Evolutionary conservation across 2,329 filamentous ascomycete species (phyloP).

Genomic region (Apiospora koreana): DNA sequence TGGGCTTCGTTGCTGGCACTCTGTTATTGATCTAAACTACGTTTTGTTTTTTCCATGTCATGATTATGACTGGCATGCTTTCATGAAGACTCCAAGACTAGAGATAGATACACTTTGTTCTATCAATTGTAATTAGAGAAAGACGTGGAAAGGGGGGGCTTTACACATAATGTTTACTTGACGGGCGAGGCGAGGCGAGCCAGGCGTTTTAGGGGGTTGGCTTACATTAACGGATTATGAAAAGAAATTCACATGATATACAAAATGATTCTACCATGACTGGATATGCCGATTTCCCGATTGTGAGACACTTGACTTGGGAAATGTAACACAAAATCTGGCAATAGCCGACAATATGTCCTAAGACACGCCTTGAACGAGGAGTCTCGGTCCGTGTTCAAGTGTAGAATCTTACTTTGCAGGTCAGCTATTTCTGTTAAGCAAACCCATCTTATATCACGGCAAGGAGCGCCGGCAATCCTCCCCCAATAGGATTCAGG

Average conservation of each 20-base stretch:
- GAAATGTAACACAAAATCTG: too few species aligned
- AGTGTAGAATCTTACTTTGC: too few species aligned
- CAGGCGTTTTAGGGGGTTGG: background rate
- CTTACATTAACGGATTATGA: background rate
- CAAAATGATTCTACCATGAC: too few species aligned
- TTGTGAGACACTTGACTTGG: too few species aligned
- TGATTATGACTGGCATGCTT: background rate
- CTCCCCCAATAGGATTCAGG: too few species aligned
- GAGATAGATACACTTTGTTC: background rate
- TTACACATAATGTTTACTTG: constrained; percentile 2
- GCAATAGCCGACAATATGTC: too few species aligned
- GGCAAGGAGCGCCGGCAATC: too few species aligned
- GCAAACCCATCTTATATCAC: too few species aligned
- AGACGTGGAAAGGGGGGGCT: background rate
- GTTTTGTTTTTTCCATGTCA: background rate
- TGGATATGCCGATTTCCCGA: too few species aligned
- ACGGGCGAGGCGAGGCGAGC: background rate
- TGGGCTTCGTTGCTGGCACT: constrained; percentile 6
- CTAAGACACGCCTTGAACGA: too few species aligned
- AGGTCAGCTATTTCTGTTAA: too few species aligned
- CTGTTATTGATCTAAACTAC: background rate
- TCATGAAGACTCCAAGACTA: background rate
- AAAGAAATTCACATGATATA: background rate
- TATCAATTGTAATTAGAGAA: background rate
- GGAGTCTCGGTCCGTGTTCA: too few species aligned